Percentiles rank a stretch among this genome's conserved stretches.
phyloP scores from a whole-genome alignment of 495 filamentous ascomycete species.

The Xylaria sp. region DNA sequence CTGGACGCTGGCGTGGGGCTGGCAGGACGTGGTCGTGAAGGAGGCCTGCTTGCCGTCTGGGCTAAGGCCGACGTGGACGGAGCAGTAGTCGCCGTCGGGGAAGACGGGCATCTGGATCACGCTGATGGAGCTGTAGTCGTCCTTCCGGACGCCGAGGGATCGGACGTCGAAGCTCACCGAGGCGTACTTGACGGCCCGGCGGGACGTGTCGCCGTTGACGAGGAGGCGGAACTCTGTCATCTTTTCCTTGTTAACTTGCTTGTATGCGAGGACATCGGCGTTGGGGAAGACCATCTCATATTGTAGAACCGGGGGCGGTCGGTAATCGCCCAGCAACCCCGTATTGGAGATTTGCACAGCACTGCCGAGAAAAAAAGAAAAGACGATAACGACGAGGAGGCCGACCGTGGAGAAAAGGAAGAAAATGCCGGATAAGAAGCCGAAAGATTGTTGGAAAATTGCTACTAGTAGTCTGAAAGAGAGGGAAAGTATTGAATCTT shows the following conservation, averaged over 20 bases:
- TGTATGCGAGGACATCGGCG: constrained; percentile 26
- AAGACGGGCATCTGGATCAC: background rate
- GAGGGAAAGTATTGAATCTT: no score
- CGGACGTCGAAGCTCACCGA: constrained; percentile 15
- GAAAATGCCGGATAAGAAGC: background rate
- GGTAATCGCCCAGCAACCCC: background rate
- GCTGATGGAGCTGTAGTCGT: background rate
- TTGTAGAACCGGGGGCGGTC: background rate
- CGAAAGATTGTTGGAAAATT: background rate
- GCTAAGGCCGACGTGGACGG: constrained; percentile 17
- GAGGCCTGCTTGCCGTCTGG: constrained; percentile 27
- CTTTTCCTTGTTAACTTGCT: constrained; percentile 13
- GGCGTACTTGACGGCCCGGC: constrained; percentile 29
- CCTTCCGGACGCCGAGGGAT: background rate
- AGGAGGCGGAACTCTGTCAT: constrained; percentile 32
- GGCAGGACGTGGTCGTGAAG: background rate
- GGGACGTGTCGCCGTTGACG: constrained; percentile 12
- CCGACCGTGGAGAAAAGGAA: background rate
- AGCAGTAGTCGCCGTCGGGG: constrained; percentile 23
- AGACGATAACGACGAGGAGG: background rate
- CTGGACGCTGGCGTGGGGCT: constrained; percentile 19
- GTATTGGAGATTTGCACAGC: background rate
- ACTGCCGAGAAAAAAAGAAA: background rate
- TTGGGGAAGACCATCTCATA: constrained; percentile 13
- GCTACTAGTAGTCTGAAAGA: no score